Base-by-base conservation (phyloP, 2,329 filamentous ascomycete species). In the Arthrocladium fulminans region DNA sequence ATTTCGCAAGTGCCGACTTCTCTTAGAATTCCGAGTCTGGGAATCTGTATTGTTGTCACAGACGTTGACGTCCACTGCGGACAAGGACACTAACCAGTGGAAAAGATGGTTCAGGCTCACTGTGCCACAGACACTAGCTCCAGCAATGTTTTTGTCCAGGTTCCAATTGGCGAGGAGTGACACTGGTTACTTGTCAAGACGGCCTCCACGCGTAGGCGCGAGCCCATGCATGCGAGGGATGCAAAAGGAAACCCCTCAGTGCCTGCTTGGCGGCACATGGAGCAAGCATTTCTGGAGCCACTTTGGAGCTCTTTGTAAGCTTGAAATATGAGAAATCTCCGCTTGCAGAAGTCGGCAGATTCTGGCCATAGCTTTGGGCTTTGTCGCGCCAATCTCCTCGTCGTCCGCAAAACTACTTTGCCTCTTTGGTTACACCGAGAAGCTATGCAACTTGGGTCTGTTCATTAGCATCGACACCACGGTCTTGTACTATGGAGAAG, bases 221-320 rank as follows among this genome's bases (percentile, higher is more conserved):
- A 35, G 20, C 20, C 7, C 17, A 22, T 35, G 42, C 23, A 32
- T 7, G 42, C 29, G 29, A 22, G 13, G 13, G 6, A 10, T 3
- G 13, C 9, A 25, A 10, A 3, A 22, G 19, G 10, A 19, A 22
- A 45, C 42, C 42, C 42, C 42, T 45, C 42, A 45, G 15, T 45
- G 29, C 20, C 29, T 13, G 42, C 42, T 45, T 45, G 42, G 27
- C 42, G 13, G 25, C n/a, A 13, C 12, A 30, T 34, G 27, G 42
- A 27, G 41, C 15, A 45, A 3, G 15, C 5, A 15, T 22, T 19
- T 34, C 25, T 17, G 13, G 39, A n/a, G n/a, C 24, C 13, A 13
- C 12, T 17, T 12, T 7, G 22, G n/a, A 25, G 39, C 22, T 23
- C 22, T n/a, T 42, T 20, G 8, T 7, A 17, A 13, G 13, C 27